phyloP scores from a whole-genome alignment of 352 stramenopile genomes.

The Globisporangium irregulare region DNA sequence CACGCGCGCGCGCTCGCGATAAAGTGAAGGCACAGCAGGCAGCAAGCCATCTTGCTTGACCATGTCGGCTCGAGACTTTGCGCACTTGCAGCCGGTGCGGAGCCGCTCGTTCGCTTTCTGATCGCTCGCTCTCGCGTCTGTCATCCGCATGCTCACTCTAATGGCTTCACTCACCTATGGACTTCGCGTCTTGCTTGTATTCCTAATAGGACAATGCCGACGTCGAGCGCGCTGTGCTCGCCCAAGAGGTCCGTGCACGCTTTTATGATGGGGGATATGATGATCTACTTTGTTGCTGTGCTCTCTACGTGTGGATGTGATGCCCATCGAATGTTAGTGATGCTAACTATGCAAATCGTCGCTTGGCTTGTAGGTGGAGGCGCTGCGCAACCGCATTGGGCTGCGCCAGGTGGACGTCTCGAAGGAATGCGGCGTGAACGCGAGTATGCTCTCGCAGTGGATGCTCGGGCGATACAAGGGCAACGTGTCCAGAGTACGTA shows the following conservation, averaged over 20 bases:
- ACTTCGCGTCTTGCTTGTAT: neutral
- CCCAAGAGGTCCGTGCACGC: conserved; percentile 47
- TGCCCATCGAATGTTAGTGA: neutral
- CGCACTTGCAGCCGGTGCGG: conserved; percentile 66
- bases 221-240: conserved; percentile 77
- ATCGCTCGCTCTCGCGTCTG: neutral
- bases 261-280: neutral
- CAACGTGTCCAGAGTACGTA: conserved; percentile 70
- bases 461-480: conserved; percentile 85
- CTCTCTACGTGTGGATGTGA: neutral
- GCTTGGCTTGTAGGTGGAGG: conserved; percentile 49
- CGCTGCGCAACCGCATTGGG: conserved; percentile 64
- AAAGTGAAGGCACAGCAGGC: neutral
- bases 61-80: conserved; percentile 67
- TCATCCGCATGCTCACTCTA: neutral
- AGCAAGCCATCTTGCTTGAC: neutral
- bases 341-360: neutral
- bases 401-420: conserved; percentile 81
- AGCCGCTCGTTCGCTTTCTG: neutral
- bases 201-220: conserved; percentile 76
- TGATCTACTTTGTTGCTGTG: neutral
- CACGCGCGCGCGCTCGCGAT: neutral
- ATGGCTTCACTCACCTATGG: neutral
- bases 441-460: conserved; percentile 85
- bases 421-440: conserved; percentile 84